Conservation (phyloP, 208 protist genomes). For the Acanthamoeba sp. region DNA sequence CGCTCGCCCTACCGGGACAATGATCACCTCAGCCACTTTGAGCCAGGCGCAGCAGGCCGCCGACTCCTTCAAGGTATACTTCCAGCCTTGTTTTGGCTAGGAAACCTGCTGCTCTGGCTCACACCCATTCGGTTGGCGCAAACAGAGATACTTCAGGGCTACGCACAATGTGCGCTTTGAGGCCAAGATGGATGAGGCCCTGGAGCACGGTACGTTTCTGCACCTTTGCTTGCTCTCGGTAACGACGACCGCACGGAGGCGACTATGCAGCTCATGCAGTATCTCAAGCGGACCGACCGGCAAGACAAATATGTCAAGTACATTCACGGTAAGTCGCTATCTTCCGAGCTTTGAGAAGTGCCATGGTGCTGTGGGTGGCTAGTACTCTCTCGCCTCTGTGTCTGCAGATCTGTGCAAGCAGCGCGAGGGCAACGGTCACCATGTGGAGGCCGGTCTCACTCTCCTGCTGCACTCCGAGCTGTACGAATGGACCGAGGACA, state of each 20-base stretch:
- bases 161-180: conserved; percentile 62
- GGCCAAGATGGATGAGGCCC: conserved; percentile 55
- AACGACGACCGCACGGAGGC: conserved; percentile 83
- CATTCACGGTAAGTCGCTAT: conserved; percentile 80
- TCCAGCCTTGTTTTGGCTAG: neutral
- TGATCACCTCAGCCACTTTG: conserved; percentile 49
- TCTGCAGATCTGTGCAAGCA: conserved; percentile 65
- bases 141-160: conserved; percentile 70
- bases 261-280: conserved; percentile 83
- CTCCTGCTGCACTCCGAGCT: conserved; percentile 83
- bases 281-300: conserved; percentile 84
- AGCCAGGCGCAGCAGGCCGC: conserved; percentile 56
- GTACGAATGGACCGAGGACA: conserved; percentile 78
- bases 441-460: conserved; percentile 82
- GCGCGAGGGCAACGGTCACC: conserved; percentile 38
- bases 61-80: conserved; percentile 63
- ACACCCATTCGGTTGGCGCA: too few relatives aligned
- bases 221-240: too few relatives aligned
- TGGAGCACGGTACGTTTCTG: conserved; percentile 16
- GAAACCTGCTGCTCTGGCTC: neutral
- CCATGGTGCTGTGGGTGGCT: too few relatives aligned
- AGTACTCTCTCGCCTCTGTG: neutral
- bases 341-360: neutral
- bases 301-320: conserved; percentile 86
- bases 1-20: neutral